These are phyloP conservation scores for Mortierella polycephala DNA, from an alignment of 371 early-diverging fungal species.

Conservation along the genomic window DNA sequence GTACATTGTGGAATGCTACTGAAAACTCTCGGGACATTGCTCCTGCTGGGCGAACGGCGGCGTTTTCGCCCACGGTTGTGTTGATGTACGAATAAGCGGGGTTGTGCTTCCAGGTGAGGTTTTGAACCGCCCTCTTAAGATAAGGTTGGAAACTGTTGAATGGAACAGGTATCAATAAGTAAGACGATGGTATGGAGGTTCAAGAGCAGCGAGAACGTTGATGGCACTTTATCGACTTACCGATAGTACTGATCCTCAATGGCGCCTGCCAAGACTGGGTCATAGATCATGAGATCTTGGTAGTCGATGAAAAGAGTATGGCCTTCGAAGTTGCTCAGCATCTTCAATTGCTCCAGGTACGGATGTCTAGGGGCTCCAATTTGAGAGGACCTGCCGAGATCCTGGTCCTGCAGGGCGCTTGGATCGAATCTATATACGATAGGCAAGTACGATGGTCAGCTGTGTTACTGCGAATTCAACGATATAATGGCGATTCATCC, in stretches of 20 bases:
- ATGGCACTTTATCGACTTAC: slow-evolving; percentile 40
- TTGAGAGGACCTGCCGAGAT: slow-evolving; percentile 33
- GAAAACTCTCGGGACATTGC: slow-evolving; percentile 71
- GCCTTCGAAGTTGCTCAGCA: slow-evolving; percentile 66
- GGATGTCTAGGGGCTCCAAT: slow-evolving; percentile 41
- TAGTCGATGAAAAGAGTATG: slow-evolving; percentile 86
- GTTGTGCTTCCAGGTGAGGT: slow-evolving; percentile 73
- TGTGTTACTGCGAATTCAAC: background rate
- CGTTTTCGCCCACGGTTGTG: slow-evolving; percentile 37
- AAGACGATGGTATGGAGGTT: background rate
- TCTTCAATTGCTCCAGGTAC: slow-evolving; percentile 69
- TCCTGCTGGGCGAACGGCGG: slow-evolving; percentile 31
- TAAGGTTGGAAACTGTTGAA: slow-evolving; percentile 83
- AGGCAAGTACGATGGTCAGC: background rate
- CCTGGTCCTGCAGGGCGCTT: slow-evolving; percentile 53
- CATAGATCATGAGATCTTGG: slow-evolving; percentile 70
- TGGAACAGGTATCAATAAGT: background rate
- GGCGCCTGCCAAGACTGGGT: slow-evolving; percentile 75
- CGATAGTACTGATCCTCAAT: slow-evolving; percentile 82
- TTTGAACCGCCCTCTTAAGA: slow-evolving; percentile 86
- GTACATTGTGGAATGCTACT: slow-evolving; percentile 82
- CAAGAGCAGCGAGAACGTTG: background rate
- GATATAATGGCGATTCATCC: too few species aligned
- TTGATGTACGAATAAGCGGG: slow-evolving; percentile 70
- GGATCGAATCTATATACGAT: slow-evolving; percentile 48